Conservation (phyloP, 2,329 filamentous ascomycete genomes). For the Chlorencoelia australis region DNA sequence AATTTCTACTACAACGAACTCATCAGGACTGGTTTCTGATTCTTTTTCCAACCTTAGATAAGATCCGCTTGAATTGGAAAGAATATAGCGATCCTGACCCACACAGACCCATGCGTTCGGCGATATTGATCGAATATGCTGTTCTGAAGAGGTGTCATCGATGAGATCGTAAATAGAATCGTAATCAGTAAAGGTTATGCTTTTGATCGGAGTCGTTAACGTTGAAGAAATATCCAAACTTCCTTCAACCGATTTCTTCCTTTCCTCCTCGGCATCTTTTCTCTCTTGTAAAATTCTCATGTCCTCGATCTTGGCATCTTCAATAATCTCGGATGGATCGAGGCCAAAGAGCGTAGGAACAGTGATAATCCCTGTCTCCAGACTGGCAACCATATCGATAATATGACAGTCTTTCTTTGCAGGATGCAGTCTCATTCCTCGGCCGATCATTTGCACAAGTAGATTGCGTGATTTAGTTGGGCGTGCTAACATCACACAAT, state of each 20-base stretch:
- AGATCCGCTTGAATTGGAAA: constrained; percentile 55
- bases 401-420: constrained; percentile 85
- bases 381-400: constrained; percentile 87
- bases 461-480: constrained; percentile 90
- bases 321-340: constrained; percentile 68
- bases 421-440: constrained; percentile 74
- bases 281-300: constrained; percentile 45
- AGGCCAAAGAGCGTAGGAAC: constrained; percentile 89
- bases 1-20: constrained; percentile 30
- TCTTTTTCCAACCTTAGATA: constrained; percentile 40
- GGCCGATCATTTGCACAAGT: constrained; percentile 93
- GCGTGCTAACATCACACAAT: constrained; percentile 79
- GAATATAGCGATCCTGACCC: constrained; percentile 57
- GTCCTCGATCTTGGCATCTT: constrained; percentile 52
- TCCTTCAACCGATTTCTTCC: constrained; percentile 9
- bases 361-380: constrained; percentile 77
- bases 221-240: neutral
- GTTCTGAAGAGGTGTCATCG: constrained; percentile 67
- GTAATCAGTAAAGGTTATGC: constrained; percentile 71
- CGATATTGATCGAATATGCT: constrained; percentile 68
- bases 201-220: constrained; percentile 7
- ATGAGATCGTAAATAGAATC: constrained; percentile 87
- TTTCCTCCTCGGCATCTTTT: constrained; percentile 34
- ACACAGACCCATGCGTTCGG: constrained; percentile 75
- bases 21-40: constrained; percentile 13